Conservation (phyloP, 306 rosid genomes). For the Cucumis hystrix region DNA sequence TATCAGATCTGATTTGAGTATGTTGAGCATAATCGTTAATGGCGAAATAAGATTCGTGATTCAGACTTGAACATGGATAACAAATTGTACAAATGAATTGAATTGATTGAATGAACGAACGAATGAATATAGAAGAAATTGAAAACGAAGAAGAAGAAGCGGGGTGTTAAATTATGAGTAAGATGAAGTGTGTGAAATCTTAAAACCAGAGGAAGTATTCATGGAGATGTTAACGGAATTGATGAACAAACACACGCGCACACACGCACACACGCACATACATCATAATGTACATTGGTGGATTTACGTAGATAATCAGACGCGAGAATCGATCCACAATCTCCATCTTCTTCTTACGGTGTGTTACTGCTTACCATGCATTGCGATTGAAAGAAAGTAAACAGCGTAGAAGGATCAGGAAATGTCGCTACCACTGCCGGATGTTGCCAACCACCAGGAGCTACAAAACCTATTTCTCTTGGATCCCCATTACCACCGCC, state of each 20-base stretch:
- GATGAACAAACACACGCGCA: background rate
- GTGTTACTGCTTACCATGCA: conserved; percentile 33
- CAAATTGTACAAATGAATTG: background rate
- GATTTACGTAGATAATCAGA: background rate
- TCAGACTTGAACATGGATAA: background rate
- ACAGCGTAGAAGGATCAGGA: conserved; percentile 34
- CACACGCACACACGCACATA: background rate
- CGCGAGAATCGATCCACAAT: background rate
- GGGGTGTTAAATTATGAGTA: background rate
- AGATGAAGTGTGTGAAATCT: background rate
- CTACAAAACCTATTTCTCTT: background rate
- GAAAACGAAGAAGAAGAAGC: background rate
- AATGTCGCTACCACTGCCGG: conserved; percentile 33
- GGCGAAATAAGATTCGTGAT: background rate
- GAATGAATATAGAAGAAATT: background rate
- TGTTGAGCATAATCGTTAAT: too few relatives aligned
- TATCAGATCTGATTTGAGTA: background rate
- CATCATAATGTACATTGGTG: background rate
- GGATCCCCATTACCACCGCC: background rate
- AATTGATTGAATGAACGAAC: background rate
- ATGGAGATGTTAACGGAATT: background rate
- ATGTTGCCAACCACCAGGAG: conserved; percentile 39
- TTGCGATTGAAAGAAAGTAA: conserved; percentile 38
- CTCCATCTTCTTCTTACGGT: conserved; percentile 13
- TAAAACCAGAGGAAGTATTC: background rate